Evolutionary conservation across 169 alveolate genomes (phyloP).

Genomic region (Plasmodium inui): DNA sequence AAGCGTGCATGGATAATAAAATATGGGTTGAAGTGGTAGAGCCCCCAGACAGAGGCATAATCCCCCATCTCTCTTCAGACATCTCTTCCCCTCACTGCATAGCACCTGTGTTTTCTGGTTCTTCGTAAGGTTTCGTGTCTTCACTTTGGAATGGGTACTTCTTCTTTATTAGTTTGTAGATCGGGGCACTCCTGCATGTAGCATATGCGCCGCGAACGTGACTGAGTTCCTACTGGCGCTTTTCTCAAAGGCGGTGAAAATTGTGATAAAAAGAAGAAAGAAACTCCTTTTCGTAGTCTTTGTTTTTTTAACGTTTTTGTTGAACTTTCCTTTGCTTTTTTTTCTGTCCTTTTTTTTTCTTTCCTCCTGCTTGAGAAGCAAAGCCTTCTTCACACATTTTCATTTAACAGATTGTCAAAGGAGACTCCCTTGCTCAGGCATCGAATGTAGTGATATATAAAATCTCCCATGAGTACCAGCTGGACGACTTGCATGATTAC

Average conservation of each 20-base stretch:
- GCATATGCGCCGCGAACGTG: background rate
- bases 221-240: background rate
- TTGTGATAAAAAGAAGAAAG: background rate
- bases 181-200: background rate
- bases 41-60: background rate
- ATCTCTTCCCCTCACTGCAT: background rate
- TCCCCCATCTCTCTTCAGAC: background rate
- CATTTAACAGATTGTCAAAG: conserved; percentile 87
- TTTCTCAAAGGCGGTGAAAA: background rate
- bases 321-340: background rate
- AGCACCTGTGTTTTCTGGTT: background rate
- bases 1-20: background rate
- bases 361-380: background rate
- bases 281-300: background rate
- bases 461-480: conserved; percentile 91
- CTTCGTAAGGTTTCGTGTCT: background rate
- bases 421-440: conserved; percentile 91
- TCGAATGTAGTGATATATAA: conserved; percentile 89
- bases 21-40: background rate
- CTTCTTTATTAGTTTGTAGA: background rate
- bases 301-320: background rate
- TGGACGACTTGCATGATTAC: conserved; percentile 90
- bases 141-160: background rate
- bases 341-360: too few relatives aligned
- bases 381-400: conserved; percentile 82